Conservation (phyloP, 768 basidiomycete genomes). For the Trametes punicea region DNA sequence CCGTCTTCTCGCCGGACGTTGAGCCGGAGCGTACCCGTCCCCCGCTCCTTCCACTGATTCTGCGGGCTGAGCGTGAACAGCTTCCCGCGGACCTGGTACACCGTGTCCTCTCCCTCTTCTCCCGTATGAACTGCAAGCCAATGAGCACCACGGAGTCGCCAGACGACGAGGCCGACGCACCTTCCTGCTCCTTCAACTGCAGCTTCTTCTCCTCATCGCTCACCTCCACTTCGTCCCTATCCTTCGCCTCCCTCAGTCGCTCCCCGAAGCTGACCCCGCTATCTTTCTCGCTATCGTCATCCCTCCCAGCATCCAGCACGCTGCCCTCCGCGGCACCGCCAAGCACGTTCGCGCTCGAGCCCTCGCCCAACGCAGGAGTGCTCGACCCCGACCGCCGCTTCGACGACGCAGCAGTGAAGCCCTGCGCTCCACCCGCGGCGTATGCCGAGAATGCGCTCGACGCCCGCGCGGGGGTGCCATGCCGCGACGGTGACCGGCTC, state of each 20-base stretch:
- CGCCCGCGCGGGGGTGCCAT: conserved; percentile 35
- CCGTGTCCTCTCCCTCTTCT: conserved; percentile 78
- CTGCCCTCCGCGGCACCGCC: conserved; percentile 3
- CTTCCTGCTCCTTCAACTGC: conserved; percentile 65
- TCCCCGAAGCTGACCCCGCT: conserved; percentile 50
- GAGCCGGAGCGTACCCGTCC: conserved; percentile 66
- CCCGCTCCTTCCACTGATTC: conserved; percentile 75
- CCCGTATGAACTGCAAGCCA: conserved; percentile 62
- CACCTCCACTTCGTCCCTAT: conserved; percentile 46
- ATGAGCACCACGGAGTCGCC: neutral
- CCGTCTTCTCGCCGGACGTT: conserved; percentile 66
- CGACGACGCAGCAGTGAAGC: conserved; percentile 45
- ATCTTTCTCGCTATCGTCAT: conserved; percentile 29
- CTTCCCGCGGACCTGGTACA: conserved; percentile 77
- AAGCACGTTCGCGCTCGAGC: conserved; percentile 18
- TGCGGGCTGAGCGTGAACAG: conserved; percentile 56
- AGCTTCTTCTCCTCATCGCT: conserved; percentile 49
- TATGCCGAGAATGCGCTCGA: conserved; percentile 57
- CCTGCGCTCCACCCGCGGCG: conserved; percentile 45
- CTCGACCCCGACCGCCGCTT: conserved; percentile 42
- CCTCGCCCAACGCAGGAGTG: conserved; percentile 22
- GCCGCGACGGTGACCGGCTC: conserved; percentile 54
- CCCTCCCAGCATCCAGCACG: conserved; percentile 13
- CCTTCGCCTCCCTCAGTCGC: conserved; percentile 59
- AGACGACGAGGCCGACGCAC: conserved; percentile 35